A percentile compares a stretch with the other conserved stretches of the same genome.
phyloP scores from a whole-genome alignment of 257 asterid genomes.

The Nicotiana benthamiana region DNA sequence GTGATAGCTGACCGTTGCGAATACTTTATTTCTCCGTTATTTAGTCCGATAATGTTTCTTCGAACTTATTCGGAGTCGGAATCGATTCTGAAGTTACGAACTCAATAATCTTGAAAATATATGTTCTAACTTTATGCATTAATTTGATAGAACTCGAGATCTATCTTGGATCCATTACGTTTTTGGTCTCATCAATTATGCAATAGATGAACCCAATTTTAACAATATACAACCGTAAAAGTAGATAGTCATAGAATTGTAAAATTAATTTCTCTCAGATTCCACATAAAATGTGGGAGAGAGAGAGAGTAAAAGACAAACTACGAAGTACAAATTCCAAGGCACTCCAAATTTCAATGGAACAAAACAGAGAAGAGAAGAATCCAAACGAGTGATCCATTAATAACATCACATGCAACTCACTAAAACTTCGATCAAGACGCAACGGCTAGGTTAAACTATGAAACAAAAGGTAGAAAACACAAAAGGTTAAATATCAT shows the following conservation, averaged over 20 bases:
- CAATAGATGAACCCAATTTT: no score
- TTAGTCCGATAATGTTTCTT: no score
- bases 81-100: no score
- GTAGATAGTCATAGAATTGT: not conserved
- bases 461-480: not conserved
- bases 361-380: conserved; percentile 5
- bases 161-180: no score
- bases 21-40: no score
- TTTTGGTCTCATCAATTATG: no score
- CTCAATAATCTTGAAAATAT: no score
- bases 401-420: conserved; percentile 25
- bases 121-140: no score
- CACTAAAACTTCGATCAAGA: not conserved
- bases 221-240: no score
- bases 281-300: not conserved
- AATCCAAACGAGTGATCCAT: conserved; percentile 25
- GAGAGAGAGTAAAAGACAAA: not conserved
- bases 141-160: no score
- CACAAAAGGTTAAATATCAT: conserved; percentile 6
- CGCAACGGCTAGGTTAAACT: conserved; percentile 6
- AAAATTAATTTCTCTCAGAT: not conserved
- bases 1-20: no score
- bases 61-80: no score
- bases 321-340: not conserved
- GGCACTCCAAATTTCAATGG: conserved; percentile 1